Evolutionary conservation across 2,329 filamentous ascomycete species (phyloP).

Genomic region (Pseudopyrenochaeta lycopersici): DNA sequence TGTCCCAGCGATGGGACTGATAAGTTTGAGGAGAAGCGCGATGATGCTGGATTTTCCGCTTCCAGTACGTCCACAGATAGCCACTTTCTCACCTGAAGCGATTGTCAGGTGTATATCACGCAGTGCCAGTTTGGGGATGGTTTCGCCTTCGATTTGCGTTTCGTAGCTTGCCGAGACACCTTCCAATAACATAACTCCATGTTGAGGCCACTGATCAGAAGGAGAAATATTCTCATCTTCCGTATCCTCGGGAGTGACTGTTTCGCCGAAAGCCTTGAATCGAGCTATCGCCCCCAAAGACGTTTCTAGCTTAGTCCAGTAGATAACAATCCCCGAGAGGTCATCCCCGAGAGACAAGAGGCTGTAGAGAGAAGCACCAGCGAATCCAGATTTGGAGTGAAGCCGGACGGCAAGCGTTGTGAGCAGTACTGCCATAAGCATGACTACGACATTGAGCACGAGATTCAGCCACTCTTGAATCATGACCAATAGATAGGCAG

Average conservation of each 20-base stretch:
- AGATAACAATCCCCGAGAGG: conserved; percentile 16
- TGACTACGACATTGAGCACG: conserved; percentile 43
- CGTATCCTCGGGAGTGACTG: conserved; percentile 17
- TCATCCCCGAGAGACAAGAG: conserved; percentile 18
- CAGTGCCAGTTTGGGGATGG: conserved; percentile 12
- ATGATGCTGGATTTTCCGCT: conserved; percentile 36
- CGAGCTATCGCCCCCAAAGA: conserved; percentile 27
- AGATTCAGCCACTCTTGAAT: conserved; percentile 53
- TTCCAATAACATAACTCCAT: conserved; percentile 50
- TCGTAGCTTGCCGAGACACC: conserved; percentile 42
- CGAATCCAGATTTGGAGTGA: conserved; percentile 24
- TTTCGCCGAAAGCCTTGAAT: conserved; percentile 22
- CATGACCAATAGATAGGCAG: conserved; percentile 52
- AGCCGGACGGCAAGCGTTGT: conserved; percentile 33
- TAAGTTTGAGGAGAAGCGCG: conserved; percentile 15
- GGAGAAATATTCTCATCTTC: conserved; percentile 21
- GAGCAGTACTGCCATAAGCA: conserved; percentile 41
- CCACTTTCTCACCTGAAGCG: conserved; percentile 54
- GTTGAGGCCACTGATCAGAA: conserved; percentile 23
- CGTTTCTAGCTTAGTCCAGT: conserved; percentile 25
- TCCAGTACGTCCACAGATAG: conserved; percentile 62
- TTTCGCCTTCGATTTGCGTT: too few relatives aligned
- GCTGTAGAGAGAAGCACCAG: conserved; percentile 26
- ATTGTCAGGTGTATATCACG: conserved; percentile 52
- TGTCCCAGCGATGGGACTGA: conserved; percentile 7